phyloP scores from a whole-genome alignment of 768 basidiomycete genomes.

The Tricholomella constricta region DNA sequence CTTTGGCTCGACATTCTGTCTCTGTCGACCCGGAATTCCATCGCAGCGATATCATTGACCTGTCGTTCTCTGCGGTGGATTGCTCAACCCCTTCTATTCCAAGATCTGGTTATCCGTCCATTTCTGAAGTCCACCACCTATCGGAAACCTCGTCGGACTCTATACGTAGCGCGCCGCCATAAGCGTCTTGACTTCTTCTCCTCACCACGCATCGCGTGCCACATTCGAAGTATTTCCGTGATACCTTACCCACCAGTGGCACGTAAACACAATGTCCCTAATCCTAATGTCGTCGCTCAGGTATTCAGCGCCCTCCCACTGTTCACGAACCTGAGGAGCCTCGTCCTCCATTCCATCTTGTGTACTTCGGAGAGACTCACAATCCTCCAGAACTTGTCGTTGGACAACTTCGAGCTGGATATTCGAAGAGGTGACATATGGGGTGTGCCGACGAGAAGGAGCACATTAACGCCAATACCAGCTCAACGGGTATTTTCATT shows the following conservation, averaged over 20 bases:
- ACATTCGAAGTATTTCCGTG: slow-evolving; percentile 16
- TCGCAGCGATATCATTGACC: slow-evolving; percentile 13
- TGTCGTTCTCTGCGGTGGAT: slow-evolving; percentile 18
- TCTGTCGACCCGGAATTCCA: slow-evolving; percentile 1
- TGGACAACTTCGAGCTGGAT: slow-evolving; percentile 20
- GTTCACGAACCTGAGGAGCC: slow-evolving; percentile 14
- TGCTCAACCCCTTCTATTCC: slow-evolving; percentile 18
- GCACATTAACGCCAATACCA: slow-evolving; percentile 16
- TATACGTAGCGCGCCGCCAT: slow-evolving; percentile 14
- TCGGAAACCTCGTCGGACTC: slow-evolving; percentile 14
- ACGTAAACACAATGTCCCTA: slow-evolving; percentile 14
- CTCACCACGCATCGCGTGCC: slow-evolving; percentile 8
- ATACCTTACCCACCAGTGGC: slow-evolving; percentile 19
- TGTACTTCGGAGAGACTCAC: slow-evolving; percentile 11
- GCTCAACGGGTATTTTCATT: slow-evolving; percentile 13
- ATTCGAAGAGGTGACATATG: slow-evolving; percentile 12
- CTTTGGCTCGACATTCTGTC: slow-evolving; percentile 22
- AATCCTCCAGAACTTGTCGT: slow-evolving; percentile 1
- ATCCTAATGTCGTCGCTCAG: slow-evolving; percentile 13
- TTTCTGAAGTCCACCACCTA: slow-evolving; percentile 22
- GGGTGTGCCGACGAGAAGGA: slow-evolving; percentile 4
- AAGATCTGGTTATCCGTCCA: slow-evolving; percentile 16
- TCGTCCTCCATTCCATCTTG: slow-evolving; percentile 17
- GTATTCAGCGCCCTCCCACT: slow-evolving; percentile 11
- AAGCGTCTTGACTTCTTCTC: slow-evolving; percentile 18